Percentiles rank a stretch among this genome's conserved stretches.
phyloP scores from a whole-genome alignment of 768 basidiomycete species.

The Agrocybe pediades region DNA sequence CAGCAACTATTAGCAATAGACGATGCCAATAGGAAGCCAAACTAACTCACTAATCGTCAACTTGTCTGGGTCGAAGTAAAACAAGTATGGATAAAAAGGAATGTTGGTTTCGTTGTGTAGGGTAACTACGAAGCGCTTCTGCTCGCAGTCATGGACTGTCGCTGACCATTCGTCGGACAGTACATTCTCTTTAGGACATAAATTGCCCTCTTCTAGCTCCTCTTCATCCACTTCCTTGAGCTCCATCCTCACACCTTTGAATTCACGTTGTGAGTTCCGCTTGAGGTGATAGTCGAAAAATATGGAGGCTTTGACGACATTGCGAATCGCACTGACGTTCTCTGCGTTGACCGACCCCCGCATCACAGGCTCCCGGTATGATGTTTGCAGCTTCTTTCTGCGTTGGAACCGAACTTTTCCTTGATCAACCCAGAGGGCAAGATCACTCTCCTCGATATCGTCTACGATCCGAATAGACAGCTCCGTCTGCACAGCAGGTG shows the following conservation, averaged over 20 bases:
- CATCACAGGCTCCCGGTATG: slow-evolving; percentile 21
- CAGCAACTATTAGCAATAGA: not conserved
- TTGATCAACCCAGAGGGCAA: slow-evolving; percentile 19
- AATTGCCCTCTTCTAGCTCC: not conserved
- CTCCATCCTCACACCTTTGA: not conserved
- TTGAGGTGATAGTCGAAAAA: slow-evolving; percentile 33
- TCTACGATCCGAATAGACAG: slow-evolving; percentile 19
- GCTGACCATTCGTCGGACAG: not conserved
- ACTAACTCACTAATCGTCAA: slow-evolving; percentile 35
- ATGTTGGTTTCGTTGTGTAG: slow-evolving; percentile 33
- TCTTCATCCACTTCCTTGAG: not conserved
- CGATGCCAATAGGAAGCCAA: too few relatives aligned
- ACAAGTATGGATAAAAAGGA: slow-evolving; percentile 39
- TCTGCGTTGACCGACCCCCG: slow-evolving; percentile 15
- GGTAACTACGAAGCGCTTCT: slow-evolving; percentile 16
- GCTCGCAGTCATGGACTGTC: not conserved
- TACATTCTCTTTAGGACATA: not conserved
- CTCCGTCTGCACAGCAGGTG: not conserved
- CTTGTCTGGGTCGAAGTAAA: slow-evolving; percentile 44
- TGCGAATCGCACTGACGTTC: slow-evolving; percentile 16
- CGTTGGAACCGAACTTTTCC: slow-evolving; percentile 24
- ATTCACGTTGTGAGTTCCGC: slow-evolving; percentile 8
- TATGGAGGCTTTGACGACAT: slow-evolving; percentile 17
- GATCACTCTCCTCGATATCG: slow-evolving; percentile 13
- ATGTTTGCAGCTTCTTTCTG: slow-evolving; percentile 20